Evolutionary conservation across 2,329 filamentous ascomycete genomes (phyloP), one percentile per base, ranked within the genome.

Genomic region (Phialophora chinensis): DNA sequence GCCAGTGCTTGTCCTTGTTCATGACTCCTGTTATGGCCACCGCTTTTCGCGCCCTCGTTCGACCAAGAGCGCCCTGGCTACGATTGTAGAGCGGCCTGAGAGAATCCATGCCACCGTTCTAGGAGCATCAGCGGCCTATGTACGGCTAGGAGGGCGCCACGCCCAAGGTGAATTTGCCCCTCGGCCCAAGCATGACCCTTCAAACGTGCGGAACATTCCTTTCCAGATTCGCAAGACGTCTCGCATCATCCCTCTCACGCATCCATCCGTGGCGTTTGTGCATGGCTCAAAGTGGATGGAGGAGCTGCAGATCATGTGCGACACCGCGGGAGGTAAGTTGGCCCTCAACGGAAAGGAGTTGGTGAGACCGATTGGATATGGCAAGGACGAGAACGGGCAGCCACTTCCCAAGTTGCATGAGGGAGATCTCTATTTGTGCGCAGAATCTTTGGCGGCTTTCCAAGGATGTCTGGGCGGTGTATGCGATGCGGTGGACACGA

Each of bases 1-100:
- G 2, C 82, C 93, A 67, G 92, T 92, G 0, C 80, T 96, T 4
- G 93, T 98, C 55, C 85, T 99, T 33, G 81, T 99, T 1, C 93
- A 98, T 74, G 95, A 99, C 80, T 89, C 91, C 61, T 97, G 94
- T 79, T 99, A 98, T 76, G 93, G 94, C 27, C 95, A 99, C 79
- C 89, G 93, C 25, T 99, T 89, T 78, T 92, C 93, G 11, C 86
- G 95, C 53, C 92, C 92, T 3, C 89, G 91, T 72, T 90, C 92
- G 0, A 90, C 88, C 25, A 90, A 90, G 73, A 85, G 82, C 53
- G 85, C 86, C 17, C 84, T 98, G 1, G 87, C 83, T 73, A 91
- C 89, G 64, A 97, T 99, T 71, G 93, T 99, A 57, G 95, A 99
- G 79, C 86, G 95, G 11, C 95, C 95, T 0, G 95, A 99, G 80